Evolutionary conservation across 768 basidiomycete species (phyloP).

Genomic region (Filobasidium wieringae): DNA sequence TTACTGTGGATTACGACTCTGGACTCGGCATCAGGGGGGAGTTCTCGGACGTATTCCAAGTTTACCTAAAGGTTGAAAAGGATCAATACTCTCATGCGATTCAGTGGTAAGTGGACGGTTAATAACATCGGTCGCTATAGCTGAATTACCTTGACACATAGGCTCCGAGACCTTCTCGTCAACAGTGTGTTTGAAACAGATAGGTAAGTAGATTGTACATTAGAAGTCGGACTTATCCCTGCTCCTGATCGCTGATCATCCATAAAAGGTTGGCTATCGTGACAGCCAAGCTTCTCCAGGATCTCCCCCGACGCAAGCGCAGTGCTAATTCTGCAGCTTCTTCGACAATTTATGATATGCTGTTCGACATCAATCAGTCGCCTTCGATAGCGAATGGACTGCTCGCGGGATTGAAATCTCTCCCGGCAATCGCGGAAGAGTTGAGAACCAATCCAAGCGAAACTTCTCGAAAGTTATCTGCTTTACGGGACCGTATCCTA

Average conservation of each 20-base stretch:
- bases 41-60: conserved; percentile 61
- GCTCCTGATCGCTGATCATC: neutral
- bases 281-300: conserved; percentile 77
- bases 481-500: conserved; percentile 58
- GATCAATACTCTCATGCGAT: conserved; percentile 67
- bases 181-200: conserved; percentile 31
- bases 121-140: conserved; percentile 42
- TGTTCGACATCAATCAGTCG: conserved; percentile 55
- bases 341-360: conserved; percentile 55
- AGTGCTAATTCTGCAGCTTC: conserved; percentile 69
- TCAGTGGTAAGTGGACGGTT: conserved; percentile 55
- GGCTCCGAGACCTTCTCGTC: conserved; percentile 24
- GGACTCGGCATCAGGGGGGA: conserved; percentile 51
- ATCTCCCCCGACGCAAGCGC: conserved; percentile 79
- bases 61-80: conserved; percentile 75
- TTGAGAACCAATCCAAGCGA: conserved; percentile 61
- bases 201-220: conserved; percentile 17
- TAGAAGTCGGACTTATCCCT: neutral
- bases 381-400: conserved; percentile 58
- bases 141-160: neutral
- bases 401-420: conserved; percentile 62
- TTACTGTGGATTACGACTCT: conserved; percentile 72
- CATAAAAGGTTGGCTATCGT: conserved; percentile 64
- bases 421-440: conserved; percentile 59
- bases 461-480: conserved; percentile 63